phyloP scores from a whole-genome alignment of 2,329 filamentous ascomycete species.

The Alternaria longipes region DNA sequence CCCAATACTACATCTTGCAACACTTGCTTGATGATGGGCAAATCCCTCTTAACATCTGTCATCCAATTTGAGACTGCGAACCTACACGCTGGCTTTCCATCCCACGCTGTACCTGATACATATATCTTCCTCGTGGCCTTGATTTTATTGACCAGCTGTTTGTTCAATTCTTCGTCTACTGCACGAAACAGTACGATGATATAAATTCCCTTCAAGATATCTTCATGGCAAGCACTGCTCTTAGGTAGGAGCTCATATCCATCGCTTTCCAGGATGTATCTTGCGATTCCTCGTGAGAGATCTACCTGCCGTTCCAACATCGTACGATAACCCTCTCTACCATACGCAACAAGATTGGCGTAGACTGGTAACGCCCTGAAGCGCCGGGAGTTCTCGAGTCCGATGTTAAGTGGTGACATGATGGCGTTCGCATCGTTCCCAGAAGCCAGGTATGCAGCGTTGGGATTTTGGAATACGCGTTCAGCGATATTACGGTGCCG shows the following conservation, averaged over 20 bases:
- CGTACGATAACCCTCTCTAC: constrained; percentile 70
- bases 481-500: constrained; percentile 52
- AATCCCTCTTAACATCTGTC: constrained; percentile 73
- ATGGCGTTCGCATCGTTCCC: constrained; percentile 58
- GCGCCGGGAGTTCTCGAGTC: constrained; percentile 88
- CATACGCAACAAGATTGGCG: constrained; percentile 78
- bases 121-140: constrained; percentile 80
- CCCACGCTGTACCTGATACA: constrained; percentile 83
- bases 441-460: constrained; percentile 78
- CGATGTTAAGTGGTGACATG: constrained; percentile 85
- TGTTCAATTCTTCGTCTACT: constrained; percentile 70
- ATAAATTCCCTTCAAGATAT: constrained; percentile 64
- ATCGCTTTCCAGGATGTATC: constrained; percentile 67
- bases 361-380: constrained; percentile 93
- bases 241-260: constrained; percentile 73
- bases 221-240: constrained; percentile 47
- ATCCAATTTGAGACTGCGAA: constrained; percentile 89
- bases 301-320: constrained; percentile 78
- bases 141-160: constrained; percentile 72
- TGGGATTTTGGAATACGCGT: constrained; percentile 67
- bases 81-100: constrained; percentile 76
- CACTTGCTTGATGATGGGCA: constrained; percentile 70
- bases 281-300: constrained; percentile 73
- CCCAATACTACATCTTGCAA: constrained; percentile 56
- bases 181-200: constrained; percentile 83